phyloP scores from a whole-genome alignment of 164 flowering plant genomes.

The Dillenia turbinata region DNA sequence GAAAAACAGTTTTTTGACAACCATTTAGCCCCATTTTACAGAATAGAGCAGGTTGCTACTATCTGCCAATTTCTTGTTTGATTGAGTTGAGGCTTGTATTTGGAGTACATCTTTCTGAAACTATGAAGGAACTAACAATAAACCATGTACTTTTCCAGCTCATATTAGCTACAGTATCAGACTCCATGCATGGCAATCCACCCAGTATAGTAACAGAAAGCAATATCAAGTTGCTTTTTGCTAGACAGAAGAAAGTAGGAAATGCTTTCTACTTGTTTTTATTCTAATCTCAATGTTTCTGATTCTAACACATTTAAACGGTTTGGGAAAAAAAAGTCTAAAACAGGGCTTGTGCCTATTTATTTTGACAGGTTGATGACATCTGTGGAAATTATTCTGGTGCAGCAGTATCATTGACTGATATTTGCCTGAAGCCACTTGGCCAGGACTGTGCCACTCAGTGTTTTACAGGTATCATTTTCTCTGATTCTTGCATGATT shows the following conservation, averaged over 20 bases:
- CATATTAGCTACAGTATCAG: slow-evolving; percentile 68
- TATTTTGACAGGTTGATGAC: slow-evolving; percentile 59
- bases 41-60: slow-evolving; percentile 86
- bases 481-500: neutral
- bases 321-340: neutral
- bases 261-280: slow-evolving; percentile 8
- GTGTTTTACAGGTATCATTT: slow-evolving; percentile 72
- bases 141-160: slow-evolving; percentile 44
- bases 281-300: slow-evolving; percentile 8
- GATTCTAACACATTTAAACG: neutral
- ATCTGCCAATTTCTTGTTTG: neutral
- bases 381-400: slow-evolving; percentile 83
- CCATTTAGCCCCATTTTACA: slow-evolving; percentile 93
- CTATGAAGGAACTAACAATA: too few species aligned
- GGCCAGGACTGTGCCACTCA: slow-evolving; percentile 92
- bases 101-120: too few species aligned
- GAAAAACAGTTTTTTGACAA: slow-evolving; percentile 89
- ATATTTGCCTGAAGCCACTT: slow-evolving; percentile 94
- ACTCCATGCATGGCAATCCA: slow-evolving; percentile 35
- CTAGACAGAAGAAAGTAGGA: slow-evolving; percentile 75
- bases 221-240: slow-evolving; percentile 80
- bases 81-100: too few species aligned
- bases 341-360: neutral
- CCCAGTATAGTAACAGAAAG: slow-evolving; percentile 77
- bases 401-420: slow-evolving; percentile 57